Base-by-base conservation (phyloP, 495 filamentous ascomycete genomes). In the Bryoglossum gracile region DNA sequence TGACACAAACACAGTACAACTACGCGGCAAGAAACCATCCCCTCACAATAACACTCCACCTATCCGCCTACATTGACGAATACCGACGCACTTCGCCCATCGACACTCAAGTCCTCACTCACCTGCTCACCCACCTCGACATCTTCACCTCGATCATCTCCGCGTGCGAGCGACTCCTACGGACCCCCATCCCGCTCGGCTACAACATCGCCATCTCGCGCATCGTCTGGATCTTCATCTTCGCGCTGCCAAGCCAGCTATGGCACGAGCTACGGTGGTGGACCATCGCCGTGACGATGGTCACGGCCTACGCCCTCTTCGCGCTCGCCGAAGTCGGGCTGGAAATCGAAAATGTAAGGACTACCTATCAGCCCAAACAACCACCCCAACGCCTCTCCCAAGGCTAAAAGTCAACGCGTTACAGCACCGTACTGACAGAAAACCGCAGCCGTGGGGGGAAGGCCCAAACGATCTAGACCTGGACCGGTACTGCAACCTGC, bases 321-420 rank as follows among this genome's bases (percentile, higher is more conserved):
- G 88, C 85, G n/a, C 80, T 95, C 48, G 81, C 86, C 33, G 80
- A 86, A 59, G 89, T 90, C 55, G 86, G 89, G 18, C 78, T 81
- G 55, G 86, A 94, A 65, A 84, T 95, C 55, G 88, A 95, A 62
- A 88, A 94, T 62, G n/a, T n/a, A n/a, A n/a, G n/a, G n/a, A n/a
- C n/a, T n/a, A n/a, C n/a, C n/a, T n/a, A n/a, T n/a, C n/a, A n/a
- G n/a, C n/a, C n/a, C n/a, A n/a, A n/a, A n/a, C n/a, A n/a, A n/a
- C n/a, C n/a, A n/a, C n/a, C n/a, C n/a, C n/a, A n/a, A n/a, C n/a
- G n/a, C n/a, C n/a, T n/a, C n/a, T n/a, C n/a, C n/a, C n/a, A n/a
- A n/a, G n/a, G n/a, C n/a, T n/a, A n/a, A n/a, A n/a, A n/a, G n/a
- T n/a, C n/a, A n/a, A n/a, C n/a, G n/a, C n/a, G n/a, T n/a, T n/a